A percentile compares a stretch with the other conserved stretches of the same genome.
Evolutionary conservation across 108 stramenopile genomes (phyloP).

Genomic region (Cyclotella choctawhatcheeana): DNA sequence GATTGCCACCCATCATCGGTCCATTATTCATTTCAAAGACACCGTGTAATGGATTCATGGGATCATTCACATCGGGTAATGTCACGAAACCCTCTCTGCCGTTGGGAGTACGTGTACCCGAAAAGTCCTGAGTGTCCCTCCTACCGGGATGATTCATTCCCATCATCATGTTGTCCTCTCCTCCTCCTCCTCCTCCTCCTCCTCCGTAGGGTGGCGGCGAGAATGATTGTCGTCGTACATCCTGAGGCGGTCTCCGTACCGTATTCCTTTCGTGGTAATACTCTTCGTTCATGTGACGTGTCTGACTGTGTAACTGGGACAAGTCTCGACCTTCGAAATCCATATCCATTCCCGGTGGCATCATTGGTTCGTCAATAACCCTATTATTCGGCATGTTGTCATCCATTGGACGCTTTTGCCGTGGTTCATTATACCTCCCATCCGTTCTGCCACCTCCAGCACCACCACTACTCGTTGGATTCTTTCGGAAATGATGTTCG

Average conservation of each 20-base stretch:
- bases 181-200: too few relatives aligned
- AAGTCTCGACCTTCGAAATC: constrained; percentile 1
- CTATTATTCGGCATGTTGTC: too few relatives aligned
- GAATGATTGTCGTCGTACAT: too few relatives aligned
- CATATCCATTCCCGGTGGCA: too few relatives aligned
- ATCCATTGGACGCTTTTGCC: too few relatives aligned
- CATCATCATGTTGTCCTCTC: constrained; percentile 78
- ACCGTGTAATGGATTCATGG: too few relatives aligned
- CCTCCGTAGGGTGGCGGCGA: too few relatives aligned
- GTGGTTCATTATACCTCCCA: too few relatives aligned
- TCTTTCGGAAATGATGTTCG: background rate
- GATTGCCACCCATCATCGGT: too few relatives aligned
- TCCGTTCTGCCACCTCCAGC: background rate
- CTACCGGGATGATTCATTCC: constrained; percentile 75
- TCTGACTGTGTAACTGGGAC: background rate
- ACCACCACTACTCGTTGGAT: background rate
- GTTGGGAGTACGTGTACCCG: constrained; percentile 26
- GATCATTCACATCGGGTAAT: background rate
- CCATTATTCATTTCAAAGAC: too few relatives aligned
- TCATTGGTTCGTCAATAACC: too few relatives aligned
- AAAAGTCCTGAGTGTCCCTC: constrained; percentile 34
- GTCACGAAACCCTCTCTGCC: background rate
- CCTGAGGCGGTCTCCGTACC: constrained; percentile 3
- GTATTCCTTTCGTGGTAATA: background rate
- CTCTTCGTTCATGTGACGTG: constrained; percentile 7